Evolutionary conservation across 495 filamentous ascomycete genomes (phyloP).

Genomic region (Annulohypoxylon stygium): DNA sequence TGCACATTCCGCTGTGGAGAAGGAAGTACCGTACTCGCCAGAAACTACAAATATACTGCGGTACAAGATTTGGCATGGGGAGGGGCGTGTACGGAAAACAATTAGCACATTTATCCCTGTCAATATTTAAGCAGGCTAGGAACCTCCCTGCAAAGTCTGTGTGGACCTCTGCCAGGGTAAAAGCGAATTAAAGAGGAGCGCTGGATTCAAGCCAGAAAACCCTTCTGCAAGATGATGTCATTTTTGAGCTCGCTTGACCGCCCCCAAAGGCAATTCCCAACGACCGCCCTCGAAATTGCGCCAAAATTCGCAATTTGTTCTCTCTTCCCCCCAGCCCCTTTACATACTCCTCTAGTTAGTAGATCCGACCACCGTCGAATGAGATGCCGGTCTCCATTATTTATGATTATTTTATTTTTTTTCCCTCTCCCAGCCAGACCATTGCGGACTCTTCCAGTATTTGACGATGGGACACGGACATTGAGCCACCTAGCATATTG

Average conservation of each 20-base stretch:
- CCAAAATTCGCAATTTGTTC: constrained; percentile 46
- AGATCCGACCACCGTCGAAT: constrained; percentile 35
- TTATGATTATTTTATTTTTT: constrained; percentile 24
- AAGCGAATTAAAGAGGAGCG: constrained; percentile 18
- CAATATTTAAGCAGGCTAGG: constrained; percentile 47
- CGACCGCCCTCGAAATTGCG: constrained; percentile 45
- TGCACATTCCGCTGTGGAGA: constrained; percentile 45
- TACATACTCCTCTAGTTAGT: constrained; percentile 6
- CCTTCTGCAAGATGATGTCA: constrained; percentile 43
- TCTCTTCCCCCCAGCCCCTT: constrained; percentile 29
- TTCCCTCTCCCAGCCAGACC: constrained; percentile 21
- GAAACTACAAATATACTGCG: constrained; percentile 13
- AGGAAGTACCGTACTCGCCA: constrained; percentile 18
- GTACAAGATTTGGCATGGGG: constrained; percentile 16
- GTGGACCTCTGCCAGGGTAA: constrained; percentile 31
- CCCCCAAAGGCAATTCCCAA: constrained; percentile 46
- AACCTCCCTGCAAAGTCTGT: constrained; percentile 36
- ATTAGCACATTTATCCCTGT: constrained; percentile 35
- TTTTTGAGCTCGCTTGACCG: constrained; percentile 44
- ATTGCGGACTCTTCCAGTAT: constrained; percentile 8
- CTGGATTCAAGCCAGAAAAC: constrained; percentile 38
- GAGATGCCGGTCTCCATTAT: constrained; percentile 34
- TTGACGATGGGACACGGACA: constrained; percentile 17
- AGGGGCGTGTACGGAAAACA: constrained; percentile 30
- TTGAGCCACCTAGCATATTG: constrained; percentile 16